These are phyloP conservation scores for Austroboletus eburneus DNA, from an alignment of 768 basidiomycete genomes.

Conservation along the genomic window DNA sequence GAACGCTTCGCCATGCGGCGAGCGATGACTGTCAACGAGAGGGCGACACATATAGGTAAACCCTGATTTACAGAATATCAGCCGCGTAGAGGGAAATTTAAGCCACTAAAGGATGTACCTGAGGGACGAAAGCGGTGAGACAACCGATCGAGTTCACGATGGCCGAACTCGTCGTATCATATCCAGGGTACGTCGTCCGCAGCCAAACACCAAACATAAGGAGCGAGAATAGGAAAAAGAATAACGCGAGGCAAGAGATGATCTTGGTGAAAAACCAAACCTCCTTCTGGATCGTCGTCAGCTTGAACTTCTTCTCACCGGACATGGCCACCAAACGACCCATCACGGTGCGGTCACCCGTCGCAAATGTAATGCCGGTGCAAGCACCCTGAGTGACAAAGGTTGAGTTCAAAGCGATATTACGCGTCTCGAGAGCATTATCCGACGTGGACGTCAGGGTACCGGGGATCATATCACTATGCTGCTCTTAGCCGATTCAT, in stretches of 20 bases:
- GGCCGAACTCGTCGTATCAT: constrained; percentile 29
- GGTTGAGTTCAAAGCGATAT: constrained; percentile 45
- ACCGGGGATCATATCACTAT: constrained; percentile 41
- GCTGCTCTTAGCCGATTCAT: constrained; percentile 2
- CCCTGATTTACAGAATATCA: constrained; percentile 24
- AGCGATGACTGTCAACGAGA: constrained; percentile 46
- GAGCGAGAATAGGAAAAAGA: constrained; percentile 38
- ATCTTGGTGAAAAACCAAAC: constrained; percentile 49
- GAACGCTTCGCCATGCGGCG: constrained; percentile 46
- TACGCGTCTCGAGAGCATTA: constrained; percentile 44
- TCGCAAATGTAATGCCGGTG: constrained; percentile 38
- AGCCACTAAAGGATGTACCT: constrained; percentile 19
- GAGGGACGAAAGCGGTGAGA: constrained; percentile 39
- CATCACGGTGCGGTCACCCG: constrained; percentile 41
- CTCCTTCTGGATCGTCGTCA: constrained; percentile 45
- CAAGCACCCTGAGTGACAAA: constrained; percentile 39
- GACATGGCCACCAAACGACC: constrained; percentile 54
- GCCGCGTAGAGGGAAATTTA: neutral
- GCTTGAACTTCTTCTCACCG: constrained; percentile 39
- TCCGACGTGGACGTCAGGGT: constrained; percentile 41
- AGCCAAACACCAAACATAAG: constrained; percentile 41
- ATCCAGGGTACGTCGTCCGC: constrained; percentile 28
- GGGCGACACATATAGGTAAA: constrained; percentile 39
- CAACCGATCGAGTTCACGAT: constrained; percentile 38
- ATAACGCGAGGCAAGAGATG: constrained; percentile 39